phyloP scores from a whole-genome alignment of 331 rosid species.

The Stylosanthes scabra region DNA sequence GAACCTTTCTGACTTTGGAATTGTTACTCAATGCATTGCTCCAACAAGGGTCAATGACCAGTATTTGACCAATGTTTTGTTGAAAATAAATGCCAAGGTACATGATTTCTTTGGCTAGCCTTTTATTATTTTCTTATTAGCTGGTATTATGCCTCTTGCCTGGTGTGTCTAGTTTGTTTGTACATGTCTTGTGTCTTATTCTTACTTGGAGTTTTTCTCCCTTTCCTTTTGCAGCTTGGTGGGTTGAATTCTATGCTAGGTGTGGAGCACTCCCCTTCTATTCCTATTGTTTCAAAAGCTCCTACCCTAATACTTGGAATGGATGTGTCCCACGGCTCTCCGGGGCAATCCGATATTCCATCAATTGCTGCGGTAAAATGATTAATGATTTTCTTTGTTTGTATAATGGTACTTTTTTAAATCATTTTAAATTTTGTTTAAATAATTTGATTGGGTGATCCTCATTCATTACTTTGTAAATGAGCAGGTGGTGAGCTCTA shows the following conservation, averaged over 20 bases:
- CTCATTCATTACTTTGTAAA: constrained; percentile 10
- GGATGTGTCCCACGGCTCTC: constrained; percentile 99
- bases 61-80: constrained; percentile 79
- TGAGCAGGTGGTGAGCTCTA: constrained; percentile 85
- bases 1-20: constrained; percentile 75
- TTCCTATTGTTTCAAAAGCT: constrained; percentile 74
- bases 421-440: not conserved
- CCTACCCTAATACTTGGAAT: constrained; percentile 93
- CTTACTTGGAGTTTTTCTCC: not conserved
- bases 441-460: no score
- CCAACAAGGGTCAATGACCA: constrained; percentile 85
- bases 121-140: not conserved
- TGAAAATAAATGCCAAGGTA: constrained; percentile 96
- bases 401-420: not conserved
- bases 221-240: constrained; percentile 71
- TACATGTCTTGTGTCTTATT: not conserved
- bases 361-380: constrained; percentile 91
- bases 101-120: not conserved
- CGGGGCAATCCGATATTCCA: constrained; percentile 89
- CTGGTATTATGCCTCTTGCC: not conserved
- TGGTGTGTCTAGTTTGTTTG: not conserved
- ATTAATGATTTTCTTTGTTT: not conserved
- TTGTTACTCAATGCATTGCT: constrained; percentile 89
- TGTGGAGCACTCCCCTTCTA: constrained; percentile 67
- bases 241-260: constrained; percentile 84